These are phyloP conservation scores for Boechera divaricarpa DNA, from an alignment of 345 rosid species.

Conservation along the genomic window DNA sequence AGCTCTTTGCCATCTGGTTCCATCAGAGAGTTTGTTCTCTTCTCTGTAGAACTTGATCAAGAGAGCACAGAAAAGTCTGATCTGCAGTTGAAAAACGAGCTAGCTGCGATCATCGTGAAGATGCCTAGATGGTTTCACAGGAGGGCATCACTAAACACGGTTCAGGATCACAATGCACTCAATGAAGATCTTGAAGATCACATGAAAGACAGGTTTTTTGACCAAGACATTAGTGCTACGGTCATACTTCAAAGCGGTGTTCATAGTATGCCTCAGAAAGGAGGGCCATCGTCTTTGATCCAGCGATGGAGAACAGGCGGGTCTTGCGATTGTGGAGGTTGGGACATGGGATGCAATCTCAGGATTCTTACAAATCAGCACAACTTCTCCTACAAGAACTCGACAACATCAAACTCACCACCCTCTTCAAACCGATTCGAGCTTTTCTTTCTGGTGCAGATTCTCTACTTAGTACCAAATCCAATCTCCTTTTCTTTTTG, in stretches of 20 bases:
- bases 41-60: constrained; percentile 59
- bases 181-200: constrained; percentile 39
- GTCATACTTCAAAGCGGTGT: constrained; percentile 87
- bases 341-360: constrained; percentile 92
- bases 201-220: constrained; percentile 19
- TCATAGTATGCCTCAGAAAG: constrained; percentile 82
- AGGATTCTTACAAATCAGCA: constrained; percentile 59
- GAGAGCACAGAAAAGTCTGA: constrained; percentile 52
- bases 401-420: constrained; percentile 47
- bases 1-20: constrained; percentile 51
- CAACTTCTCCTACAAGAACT: constrained; percentile 44
- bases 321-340: constrained; percentile 96
- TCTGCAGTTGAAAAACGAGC: constrained; percentile 69
- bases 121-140: constrained; percentile 53
- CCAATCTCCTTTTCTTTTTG: background rate
- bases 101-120: constrained; percentile 81
- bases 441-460: constrained; percentile 63
- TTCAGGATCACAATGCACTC: constrained; percentile 39
- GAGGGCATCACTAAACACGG: constrained; percentile 40
- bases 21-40: constrained; percentile 75
- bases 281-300: constrained; percentile 85
- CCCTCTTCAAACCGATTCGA: constrained; percentile 52
- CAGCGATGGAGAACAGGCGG: constrained; percentile 96
- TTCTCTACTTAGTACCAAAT: constrained; percentile 23
- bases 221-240: constrained; percentile 58